These are phyloP conservation scores for Crotalaria pallida DNA, from an alignment of 306 rosid species.

Conservation along the genomic window DNA sequence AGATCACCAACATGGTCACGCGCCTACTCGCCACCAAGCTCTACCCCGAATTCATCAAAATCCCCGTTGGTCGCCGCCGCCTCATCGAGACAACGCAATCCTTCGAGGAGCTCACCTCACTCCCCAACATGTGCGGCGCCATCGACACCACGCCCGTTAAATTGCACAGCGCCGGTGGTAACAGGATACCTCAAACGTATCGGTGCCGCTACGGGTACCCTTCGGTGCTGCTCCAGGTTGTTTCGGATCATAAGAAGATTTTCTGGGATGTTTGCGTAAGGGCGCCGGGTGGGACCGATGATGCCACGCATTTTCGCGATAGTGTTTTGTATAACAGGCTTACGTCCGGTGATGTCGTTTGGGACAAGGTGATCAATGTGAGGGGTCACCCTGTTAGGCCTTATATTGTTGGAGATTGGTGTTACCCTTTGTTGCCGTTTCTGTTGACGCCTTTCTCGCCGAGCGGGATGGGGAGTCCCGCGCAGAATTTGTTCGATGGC, in stretches of 20 bases:
- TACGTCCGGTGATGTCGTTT: conserved; percentile 62
- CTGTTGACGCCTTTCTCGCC: conserved; percentile 70
- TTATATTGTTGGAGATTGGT: conserved; percentile 88
- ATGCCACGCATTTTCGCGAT: conserved; percentile 73
- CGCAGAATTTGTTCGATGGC: conserved; percentile 82
- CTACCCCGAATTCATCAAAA: conserved; percentile 76
- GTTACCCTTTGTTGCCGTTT: conserved; percentile 70
- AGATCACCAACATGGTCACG: conserved; percentile 94
- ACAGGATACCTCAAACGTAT: conserved; percentile 35
- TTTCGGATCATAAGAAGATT: conserved; percentile 78
- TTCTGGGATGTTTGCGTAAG: conserved; percentile 97
- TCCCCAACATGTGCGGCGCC: conserved; percentile 93
- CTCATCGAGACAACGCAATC: conserved; percentile 70
- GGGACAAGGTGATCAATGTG: conserved; percentile 68
- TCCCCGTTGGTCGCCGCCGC: conserved; percentile 73
- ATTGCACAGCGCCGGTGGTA: conserved; percentile 1
- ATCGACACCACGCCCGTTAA: conserved; percentile 71
- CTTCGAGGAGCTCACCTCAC: conserved; percentile 75
- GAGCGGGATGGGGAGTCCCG: conserved; percentile 65
- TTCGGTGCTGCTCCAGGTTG: conserved; percentile 77
- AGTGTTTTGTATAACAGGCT: conserved; percentile 60
- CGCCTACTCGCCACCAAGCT: conserved; percentile 90
- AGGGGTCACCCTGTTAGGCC: conserved; percentile 71
- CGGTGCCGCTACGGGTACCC: conserved; percentile 57
- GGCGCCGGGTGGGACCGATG: conserved; percentile 74